A percentile compares a stretch with the other conserved stretches of the same genome.
Evolutionary conservation across 2,329 filamentous ascomycete genomes (phyloP).

Genomic region (Cladorrhinum sp.): DNA sequence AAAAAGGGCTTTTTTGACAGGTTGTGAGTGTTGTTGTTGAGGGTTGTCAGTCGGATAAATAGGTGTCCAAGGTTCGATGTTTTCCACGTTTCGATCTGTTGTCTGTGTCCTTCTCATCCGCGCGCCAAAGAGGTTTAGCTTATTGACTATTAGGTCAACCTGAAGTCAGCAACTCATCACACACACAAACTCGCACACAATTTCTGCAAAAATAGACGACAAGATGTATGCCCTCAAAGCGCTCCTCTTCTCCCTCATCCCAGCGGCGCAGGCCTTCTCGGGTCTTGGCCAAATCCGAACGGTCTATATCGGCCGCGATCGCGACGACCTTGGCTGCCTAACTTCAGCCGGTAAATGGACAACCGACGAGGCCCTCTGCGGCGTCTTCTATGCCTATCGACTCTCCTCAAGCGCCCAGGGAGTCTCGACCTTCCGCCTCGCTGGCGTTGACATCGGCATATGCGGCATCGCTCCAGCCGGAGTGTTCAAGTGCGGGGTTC

Average conservation of each 20-base stretch:
- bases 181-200: not conserved
- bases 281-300: constrained; percentile 19
- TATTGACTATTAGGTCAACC: no score
- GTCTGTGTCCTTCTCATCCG: no score
- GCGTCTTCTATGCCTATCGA: not conserved
- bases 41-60: no score
- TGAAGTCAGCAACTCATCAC: no score
- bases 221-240: not conserved
- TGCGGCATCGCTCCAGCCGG: constrained; percentile 10
- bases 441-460: not conserved
- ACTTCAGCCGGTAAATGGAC: constrained; percentile 17
- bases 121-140: no score
- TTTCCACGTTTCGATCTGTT: no score
- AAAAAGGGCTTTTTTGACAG: not conserved
- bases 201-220: not conserved
- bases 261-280: constrained; percentile 3
- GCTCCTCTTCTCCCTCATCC: not conserved
- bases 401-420: not conserved
- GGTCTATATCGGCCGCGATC: not conserved
- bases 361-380: constrained; percentile 13
- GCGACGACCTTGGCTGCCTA: constrained; percentile 17
- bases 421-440: not conserved
- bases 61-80: no score
- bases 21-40: no score
- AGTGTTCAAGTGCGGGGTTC: constrained; percentile 11